Base-by-base conservation (phyloP, 495 filamentous ascomycete species). In the Halenospora varia region DNA sequence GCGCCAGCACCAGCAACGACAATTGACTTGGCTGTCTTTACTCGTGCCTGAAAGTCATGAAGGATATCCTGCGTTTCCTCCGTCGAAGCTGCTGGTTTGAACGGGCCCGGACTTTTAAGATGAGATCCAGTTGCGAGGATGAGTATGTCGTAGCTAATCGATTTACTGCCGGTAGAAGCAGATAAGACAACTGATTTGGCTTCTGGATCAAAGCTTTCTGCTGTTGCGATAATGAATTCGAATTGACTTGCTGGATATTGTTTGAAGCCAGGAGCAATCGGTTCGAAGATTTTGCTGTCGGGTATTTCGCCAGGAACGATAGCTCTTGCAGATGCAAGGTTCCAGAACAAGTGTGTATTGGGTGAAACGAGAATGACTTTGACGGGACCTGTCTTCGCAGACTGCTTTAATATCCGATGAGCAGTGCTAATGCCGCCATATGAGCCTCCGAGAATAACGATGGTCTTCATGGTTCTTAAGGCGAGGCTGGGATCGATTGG, bases 1-100 rank as follows among this genome's bases (percentile, higher is more conserved):
- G 82, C 72, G 0, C 89, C 89, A 1, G 75, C 88, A 39, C 89
- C 89, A 15, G 75, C 83, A 26, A 89, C 70, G 9, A 86, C 77
- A 53, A 91, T 82, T 20, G 70, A 77, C 41, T 79, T 76, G 10
- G 86, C 86, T 1, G 44, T 60, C 2, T 71, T 57, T 51, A 89
- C 77, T 15, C 61, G 29, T 6, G 72, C 55, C 41, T 79, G 78
- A 40, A 80, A 76, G 2, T 64, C 59, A 45, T 75, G 63, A 45
- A 85, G 69, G 6, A 66, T 50, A 8, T 70, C 49, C 40, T 74
- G 68, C 18, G 77, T 76, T 40, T 73, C 68, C 49, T 78, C 73
- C 15, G 68, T 70, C 3, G 67, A 56, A n/a, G 65, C 69, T 19
- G 74, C 50, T 18, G 59, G 64, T 60, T 85, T 85, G 71, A 79